Percentiles rank a stretch among this genome's conserved stretches.
Evolutionary conservation across 2,329 filamentous ascomycete genomes (phyloP).

Genomic region (Pseudopyrenochaeta lycopersici): DNA sequence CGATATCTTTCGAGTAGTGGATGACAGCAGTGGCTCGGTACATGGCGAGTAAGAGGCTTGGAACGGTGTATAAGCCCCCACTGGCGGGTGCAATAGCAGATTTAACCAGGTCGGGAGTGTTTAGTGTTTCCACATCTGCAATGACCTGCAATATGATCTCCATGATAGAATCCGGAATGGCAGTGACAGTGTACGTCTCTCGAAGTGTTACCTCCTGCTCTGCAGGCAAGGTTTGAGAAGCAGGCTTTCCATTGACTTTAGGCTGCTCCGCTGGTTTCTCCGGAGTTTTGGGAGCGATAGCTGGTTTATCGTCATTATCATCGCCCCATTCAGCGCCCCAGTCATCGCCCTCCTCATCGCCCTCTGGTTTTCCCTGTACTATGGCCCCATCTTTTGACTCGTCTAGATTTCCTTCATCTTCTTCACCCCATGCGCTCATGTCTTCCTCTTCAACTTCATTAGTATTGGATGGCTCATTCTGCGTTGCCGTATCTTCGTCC

Average conservation of each 20-base stretch:
- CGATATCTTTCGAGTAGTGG: constrained; percentile 71
- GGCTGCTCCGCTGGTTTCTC: constrained; percentile 35
- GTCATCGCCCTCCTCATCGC: constrained; percentile 65
- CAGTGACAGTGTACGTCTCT: constrained; percentile 89
- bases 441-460: constrained; percentile 56
- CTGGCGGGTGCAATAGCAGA: constrained; percentile 73
- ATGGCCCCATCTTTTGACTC: constrained; percentile 30
- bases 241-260: constrained; percentile 43
- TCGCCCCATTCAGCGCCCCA: constrained; percentile 82
- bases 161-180: constrained; percentile 82
- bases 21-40: constrained; percentile 80
- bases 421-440: constrained; percentile 59
- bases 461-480: constrained; percentile 9
- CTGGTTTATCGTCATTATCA: constrained; percentile 54
- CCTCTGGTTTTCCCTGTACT: constrained; percentile 47
- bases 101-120: constrained; percentile 55
- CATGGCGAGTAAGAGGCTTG: constrained; percentile 77
- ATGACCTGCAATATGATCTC: constrained; percentile 67
- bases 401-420: constrained; percentile 42
- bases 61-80: constrained; percentile 74
- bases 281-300: constrained; percentile 12
- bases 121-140: constrained; percentile 62
- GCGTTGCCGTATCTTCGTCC: constrained; percentile 57
- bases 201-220: constrained; percentile 76
- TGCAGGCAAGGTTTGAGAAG: constrained; percentile 29